These are phyloP conservation scores for Trametes maxima DNA, from an alignment of 768 basidiomycete species.

Conservation along the genomic window DNA sequence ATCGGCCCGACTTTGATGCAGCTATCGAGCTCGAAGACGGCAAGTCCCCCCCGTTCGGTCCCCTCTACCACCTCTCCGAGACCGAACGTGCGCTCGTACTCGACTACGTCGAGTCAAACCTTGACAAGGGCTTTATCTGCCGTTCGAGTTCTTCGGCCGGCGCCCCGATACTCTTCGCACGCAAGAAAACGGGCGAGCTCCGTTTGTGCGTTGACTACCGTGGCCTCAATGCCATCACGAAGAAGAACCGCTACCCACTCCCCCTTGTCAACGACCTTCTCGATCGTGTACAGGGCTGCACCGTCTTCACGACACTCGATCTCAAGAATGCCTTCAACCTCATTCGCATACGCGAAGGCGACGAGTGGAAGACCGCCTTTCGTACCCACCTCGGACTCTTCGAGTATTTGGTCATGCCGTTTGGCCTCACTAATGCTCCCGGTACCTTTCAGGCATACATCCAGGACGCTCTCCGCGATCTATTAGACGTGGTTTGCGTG, in stretches of 20 bases:
- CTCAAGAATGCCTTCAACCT: constrained; percentile 45
- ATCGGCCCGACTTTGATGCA: constrained; percentile 38
- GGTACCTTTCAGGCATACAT: constrained; percentile 24
- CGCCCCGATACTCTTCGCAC: constrained; percentile 34
- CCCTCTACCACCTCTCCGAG: constrained; percentile 39
- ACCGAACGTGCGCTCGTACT: constrained; percentile 37
- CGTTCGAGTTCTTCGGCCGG: constrained; percentile 31
- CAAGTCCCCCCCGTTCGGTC: constrained; percentile 30
- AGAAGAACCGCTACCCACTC: constrained; percentile 38
- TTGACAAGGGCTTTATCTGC: constrained; percentile 36
- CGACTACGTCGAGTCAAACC: constrained; percentile 41
- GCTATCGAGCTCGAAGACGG: constrained; percentile 38
- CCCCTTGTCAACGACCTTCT: constrained; percentile 38
- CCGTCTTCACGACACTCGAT: constrained; percentile 42
- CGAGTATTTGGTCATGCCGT: constrained; percentile 39
- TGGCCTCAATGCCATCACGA: constrained; percentile 38
- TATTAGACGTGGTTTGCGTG: constrained; percentile 29
- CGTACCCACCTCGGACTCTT: constrained; percentile 38
- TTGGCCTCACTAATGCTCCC: constrained; percentile 31
- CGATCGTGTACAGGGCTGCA: constrained; percentile 28
- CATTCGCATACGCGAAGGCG: constrained; percentile 39
- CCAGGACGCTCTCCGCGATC: constrained; percentile 17
- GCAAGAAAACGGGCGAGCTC: constrained; percentile 31
- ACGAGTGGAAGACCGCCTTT: constrained; percentile 46
- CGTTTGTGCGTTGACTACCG: constrained; percentile 33